Evolutionary conservation across 1,284 basidiomycete species (phyloP), one percentile per base, ranked within the genome.

Genomic region (Microstroma glucosiphilum): DNA sequence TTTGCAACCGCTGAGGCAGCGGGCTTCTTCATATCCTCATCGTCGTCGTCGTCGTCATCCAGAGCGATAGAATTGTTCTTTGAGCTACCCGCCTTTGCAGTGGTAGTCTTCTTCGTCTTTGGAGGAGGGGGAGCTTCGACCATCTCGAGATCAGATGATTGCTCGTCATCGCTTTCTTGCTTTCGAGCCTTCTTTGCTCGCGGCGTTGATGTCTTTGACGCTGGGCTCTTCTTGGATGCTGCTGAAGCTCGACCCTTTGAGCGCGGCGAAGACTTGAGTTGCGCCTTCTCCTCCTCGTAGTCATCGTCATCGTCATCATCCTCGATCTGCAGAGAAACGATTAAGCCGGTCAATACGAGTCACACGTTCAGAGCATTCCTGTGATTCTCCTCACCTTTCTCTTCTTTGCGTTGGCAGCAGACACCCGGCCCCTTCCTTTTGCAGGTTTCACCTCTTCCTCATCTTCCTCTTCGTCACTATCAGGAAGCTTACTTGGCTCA

Each of bases 391-490:
- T 54, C 46, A 48, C 43, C 11, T 58, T 62, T 26, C 51, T 43
- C 13, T 23, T n/a, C 49, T 57, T 25, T 62, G 56, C 21, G 19
- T 63, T 69, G 25, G 61, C 60, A 30, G 21, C 62, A 6, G 65
- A 57, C 25, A 65, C 42, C 6, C 48, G 58, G 4, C 64, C 66
- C 11, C 68, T 68, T 8, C 60, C 64, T 41, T 68, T 63, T 56
- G 69, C 69, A 51, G 74, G 69, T 19, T 64, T 65, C 15, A 67
- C 71, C 56, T 64, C 67, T 55, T 70, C 63, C 40, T 75, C 72
- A 30, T 79, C 78, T 1, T 77, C 73, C 37, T 74, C 71, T 40
- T 72, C 69, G 7, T 69, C 65, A 21, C 78, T 71, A 41, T 59
- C 8, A 69, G 65, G 13, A 62, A 62, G 11, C 61, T 56, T 13